These are phyloP conservation scores for Calonectria pauciramosa DNA, from an alignment of 2,329 filamentous ascomycete genomes.

Conservation along the genomic window DNA sequence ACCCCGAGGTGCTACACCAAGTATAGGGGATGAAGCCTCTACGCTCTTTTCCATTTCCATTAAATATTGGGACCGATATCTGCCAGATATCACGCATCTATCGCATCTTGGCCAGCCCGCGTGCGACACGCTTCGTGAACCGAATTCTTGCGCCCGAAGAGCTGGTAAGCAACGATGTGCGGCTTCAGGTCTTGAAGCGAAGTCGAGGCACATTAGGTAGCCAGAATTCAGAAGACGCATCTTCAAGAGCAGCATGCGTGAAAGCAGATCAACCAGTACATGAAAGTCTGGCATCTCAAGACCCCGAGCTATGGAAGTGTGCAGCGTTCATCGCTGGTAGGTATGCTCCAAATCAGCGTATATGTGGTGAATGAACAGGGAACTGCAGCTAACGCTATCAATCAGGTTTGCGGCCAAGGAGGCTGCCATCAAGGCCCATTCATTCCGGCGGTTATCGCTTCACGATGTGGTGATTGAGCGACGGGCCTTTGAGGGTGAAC, in stretches of 20 bases:
- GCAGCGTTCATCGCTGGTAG: constrained; percentile 54
- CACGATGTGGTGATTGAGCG: constrained; percentile 69
- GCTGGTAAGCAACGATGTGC: constrained; percentile 39
- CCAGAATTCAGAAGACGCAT: not conserved
- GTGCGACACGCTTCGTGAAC: constrained; percentile 60
- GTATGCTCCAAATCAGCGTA: constrained; percentile 34
- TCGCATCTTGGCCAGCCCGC: constrained; percentile 64
- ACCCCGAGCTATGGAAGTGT: constrained; percentile 51
- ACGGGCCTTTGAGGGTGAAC: constrained; percentile 39
- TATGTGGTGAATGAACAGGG: not conserved
- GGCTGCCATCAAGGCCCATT: constrained; percentile 80
- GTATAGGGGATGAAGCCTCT: constrained; percentile 48
- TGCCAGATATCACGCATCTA: constrained; percentile 77
- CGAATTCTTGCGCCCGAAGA: constrained; percentile 61
- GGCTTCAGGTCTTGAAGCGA: constrained; percentile 32
- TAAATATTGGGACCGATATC: constrained; percentile 84
- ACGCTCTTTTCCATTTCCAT: constrained; percentile 71
- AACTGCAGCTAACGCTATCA: not conserved
- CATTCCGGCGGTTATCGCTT: constrained; percentile 69
- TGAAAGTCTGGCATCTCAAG: constrained; percentile 14
- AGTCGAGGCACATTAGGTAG: not conserved
- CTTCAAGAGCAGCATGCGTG: not conserved
- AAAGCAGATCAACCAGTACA: not conserved
- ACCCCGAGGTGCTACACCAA: not conserved
- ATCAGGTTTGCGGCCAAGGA: constrained; percentile 80